Evolutionary conservation across 345 rosid genomes (phyloP).

Genomic region (Linum lewisii): DNA sequence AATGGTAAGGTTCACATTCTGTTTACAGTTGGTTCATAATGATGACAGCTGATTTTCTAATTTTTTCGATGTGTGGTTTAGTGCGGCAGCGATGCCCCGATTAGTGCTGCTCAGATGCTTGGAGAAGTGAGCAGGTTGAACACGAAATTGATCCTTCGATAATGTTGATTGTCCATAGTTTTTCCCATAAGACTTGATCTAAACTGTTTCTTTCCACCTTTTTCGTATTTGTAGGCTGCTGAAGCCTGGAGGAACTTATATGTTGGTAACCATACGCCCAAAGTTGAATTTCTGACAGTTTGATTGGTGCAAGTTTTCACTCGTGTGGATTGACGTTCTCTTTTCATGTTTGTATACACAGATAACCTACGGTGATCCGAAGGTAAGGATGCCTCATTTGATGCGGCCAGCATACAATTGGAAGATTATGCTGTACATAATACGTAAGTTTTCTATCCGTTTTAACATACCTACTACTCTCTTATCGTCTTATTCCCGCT

Average conservation of each 20-base stretch:
- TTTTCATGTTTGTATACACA: slow-evolving; percentile 17
- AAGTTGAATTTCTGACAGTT: slow-evolving; percentile 2
- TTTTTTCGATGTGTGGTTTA: slow-evolving; percentile 22
- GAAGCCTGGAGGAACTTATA: slow-evolving; percentile 80
- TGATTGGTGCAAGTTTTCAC: slow-evolving; percentile 3
- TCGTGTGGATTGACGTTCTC: neutral
- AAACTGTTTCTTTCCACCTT: slow-evolving; percentile 1
- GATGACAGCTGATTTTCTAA: slow-evolving; percentile 8
- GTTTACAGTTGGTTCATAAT: slow-evolving; percentile 7
- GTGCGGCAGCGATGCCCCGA: slow-evolving; percentile 81
- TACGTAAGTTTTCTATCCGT: slow-evolving; percentile 45
- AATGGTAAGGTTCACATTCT: slow-evolving; percentile 51
- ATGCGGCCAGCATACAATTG: slow-evolving; percentile 50
- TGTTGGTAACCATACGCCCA: slow-evolving; percentile 56
- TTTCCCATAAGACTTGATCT: neutral
- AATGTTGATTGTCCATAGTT: neutral
- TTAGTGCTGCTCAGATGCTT: slow-evolving; percentile 73
- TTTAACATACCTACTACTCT: slow-evolving; percentile 1
- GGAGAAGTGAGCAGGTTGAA: slow-evolving; percentile 94
- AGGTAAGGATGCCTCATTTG: slow-evolving; percentile 83
- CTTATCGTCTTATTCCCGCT: neutral
- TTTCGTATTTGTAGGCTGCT: slow-evolving; percentile 50
- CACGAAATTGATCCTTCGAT: neutral
- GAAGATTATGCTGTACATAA: slow-evolving; percentile 59
- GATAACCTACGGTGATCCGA: slow-evolving; percentile 96